phyloP scores from a whole-genome alignment of 176 grass and related monocot species.

The Dendrocalamus sinicus region DNA sequence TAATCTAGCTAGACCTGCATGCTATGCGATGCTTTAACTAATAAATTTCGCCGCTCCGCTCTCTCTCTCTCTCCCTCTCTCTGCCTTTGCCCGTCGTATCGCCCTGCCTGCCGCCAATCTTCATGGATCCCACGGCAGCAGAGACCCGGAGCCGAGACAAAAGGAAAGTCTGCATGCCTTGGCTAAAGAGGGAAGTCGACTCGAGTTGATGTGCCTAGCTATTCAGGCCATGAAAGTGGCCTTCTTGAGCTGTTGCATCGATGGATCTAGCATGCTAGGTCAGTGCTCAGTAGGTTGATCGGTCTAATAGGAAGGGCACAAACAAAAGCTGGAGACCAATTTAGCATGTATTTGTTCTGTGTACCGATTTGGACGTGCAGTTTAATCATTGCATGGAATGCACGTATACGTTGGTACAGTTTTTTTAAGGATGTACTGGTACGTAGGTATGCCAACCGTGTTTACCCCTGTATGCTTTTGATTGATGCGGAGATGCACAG shows the following conservation, averaged over 20 bases:
- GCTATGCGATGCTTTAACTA: not conserved
- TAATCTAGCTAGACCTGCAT: not conserved
- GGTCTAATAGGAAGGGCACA: not conserved
- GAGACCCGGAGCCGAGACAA: slow-evolving; percentile 5
- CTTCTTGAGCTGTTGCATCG: not conserved
- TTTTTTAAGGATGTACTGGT: not conserved
- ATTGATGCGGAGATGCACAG: not conserved
- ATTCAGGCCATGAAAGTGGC: not conserved
- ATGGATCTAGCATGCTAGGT: not conserved
- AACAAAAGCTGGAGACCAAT: not conserved
- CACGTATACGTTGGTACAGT: not conserved
- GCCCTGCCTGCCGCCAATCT: not conserved
- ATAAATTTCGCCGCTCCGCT: not conserved
- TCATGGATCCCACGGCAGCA: slow-evolving; percentile 22
- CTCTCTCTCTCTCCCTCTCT: not conserved
- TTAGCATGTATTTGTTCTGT: not conserved
- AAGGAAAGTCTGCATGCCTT: not conserved
- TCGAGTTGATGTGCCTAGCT: not conserved
- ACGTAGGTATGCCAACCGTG: not conserved
- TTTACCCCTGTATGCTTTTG: not conserved
- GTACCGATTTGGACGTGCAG: not conserved
- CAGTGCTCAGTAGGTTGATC: not conserved
- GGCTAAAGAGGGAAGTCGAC: not conserved
- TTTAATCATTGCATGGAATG: not conserved
- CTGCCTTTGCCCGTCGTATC: not conserved